These are phyloP conservation scores for Noccaea caerulescens DNA, from an alignment of 345 rosid genomes.

Conservation along the genomic window DNA sequence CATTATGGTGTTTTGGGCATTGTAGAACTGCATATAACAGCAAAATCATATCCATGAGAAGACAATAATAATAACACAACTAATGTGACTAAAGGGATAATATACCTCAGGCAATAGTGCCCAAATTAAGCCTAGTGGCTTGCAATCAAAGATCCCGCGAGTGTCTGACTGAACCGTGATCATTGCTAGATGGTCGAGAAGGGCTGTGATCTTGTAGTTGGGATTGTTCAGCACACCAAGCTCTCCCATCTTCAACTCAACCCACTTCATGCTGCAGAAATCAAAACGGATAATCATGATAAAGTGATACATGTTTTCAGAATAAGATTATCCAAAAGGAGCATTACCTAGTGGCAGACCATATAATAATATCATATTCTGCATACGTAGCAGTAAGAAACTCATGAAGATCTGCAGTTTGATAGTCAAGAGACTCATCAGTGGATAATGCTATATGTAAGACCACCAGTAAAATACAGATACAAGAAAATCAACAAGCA, in stretches of 20 bases:
- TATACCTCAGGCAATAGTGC: conserved; percentile 87
- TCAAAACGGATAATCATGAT: conserved; percentile 1
- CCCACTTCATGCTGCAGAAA: conserved; percentile 90
- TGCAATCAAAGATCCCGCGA: conserved; percentile 88
- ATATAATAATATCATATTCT: conserved; percentile 92
- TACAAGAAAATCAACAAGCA: conserved; percentile 28
- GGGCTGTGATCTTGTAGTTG: conserved; percentile 90
- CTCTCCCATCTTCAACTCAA: conserved; percentile 96
- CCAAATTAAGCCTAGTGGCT: conserved; percentile 94
- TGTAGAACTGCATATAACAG: conserved; percentile 66
- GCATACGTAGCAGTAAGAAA: conserved; percentile 91
- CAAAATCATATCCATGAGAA: neutral
- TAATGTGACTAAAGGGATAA: conserved; percentile 5
- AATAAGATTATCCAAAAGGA: conserved; percentile 3
- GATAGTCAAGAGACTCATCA: conserved; percentile 20
- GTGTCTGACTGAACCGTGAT: conserved; percentile 92
- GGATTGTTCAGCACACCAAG: conserved; percentile 90
- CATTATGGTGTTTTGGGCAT: conserved; percentile 88
- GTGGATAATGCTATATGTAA: neutral
- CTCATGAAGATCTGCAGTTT: conserved; percentile 85
- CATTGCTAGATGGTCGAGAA: conserved; percentile 91
- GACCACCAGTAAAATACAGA: neutral
- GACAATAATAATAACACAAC: neutral
- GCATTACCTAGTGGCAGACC: conserved; percentile 91
- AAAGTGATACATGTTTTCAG: neutral